phyloP scores from a whole-genome alignment of 169 alveolate genomes.

The Perkinsus olseni region DNA sequence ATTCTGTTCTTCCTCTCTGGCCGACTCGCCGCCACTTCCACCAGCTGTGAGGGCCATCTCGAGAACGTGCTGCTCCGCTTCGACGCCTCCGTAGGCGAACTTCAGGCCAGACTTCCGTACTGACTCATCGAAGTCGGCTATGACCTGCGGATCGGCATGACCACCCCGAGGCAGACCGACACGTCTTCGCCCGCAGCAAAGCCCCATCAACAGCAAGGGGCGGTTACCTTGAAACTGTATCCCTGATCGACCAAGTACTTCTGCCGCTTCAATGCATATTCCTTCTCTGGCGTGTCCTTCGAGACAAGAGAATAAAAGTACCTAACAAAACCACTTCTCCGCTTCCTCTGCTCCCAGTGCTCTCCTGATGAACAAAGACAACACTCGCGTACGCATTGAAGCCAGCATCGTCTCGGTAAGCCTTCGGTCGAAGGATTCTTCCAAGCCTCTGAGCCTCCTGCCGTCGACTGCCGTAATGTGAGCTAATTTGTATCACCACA shows the following conservation, averaged over 20 bases:
- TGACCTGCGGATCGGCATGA: background rate
- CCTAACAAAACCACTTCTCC: slow-evolving; percentile 68
- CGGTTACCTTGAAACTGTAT: background rate
- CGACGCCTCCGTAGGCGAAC: background rate
- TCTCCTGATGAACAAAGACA: background rate
- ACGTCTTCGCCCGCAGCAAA: too few species aligned
- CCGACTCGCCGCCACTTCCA: background rate
- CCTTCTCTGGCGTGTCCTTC: slow-evolving; percentile 95
- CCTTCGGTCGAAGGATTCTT: slow-evolving; percentile 97
- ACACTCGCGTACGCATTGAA: slow-evolving; percentile 22
- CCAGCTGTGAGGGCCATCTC: background rate
- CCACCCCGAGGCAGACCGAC: background rate
- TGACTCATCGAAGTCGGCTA: background rate
- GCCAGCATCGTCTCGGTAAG: slow-evolving; percentile 61
- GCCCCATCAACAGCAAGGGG: too few species aligned
- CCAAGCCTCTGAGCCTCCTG: slow-evolving; percentile 99
- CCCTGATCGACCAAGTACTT: slow-evolving; percentile 93
- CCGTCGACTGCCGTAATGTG: slow-evolving; percentile 94
- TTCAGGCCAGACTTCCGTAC: background rate
- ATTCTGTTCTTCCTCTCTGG: background rate
- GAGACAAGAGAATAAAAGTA: slow-evolving; percentile 93
- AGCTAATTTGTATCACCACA: slow-evolving; percentile 96
- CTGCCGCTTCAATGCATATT: slow-evolving; percentile 91
- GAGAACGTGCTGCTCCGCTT: background rate
- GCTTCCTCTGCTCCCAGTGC: too few species aligned